These are phyloP conservation scores for Penicillium corylophilum DNA, from an alignment of 2,329 filamentous ascomycete genomes.

Conservation along the genomic window DNA sequence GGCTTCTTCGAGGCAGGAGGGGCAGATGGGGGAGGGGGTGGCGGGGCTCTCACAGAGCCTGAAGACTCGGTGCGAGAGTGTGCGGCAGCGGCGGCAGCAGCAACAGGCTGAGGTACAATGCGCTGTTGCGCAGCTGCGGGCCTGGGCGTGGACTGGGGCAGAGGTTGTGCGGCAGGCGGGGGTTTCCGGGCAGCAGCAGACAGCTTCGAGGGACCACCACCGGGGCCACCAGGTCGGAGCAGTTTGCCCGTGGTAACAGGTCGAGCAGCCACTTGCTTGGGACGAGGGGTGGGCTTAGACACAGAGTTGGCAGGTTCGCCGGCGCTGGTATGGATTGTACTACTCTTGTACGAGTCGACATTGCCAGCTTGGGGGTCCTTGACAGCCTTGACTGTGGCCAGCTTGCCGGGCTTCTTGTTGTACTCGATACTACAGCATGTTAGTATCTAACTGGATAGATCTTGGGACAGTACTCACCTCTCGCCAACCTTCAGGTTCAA, in stretches of 20 bases:
- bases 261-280: conserved; percentile 79
- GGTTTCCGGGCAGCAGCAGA: conserved; percentile 42
- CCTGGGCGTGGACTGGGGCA: conserved; percentile 32
- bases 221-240: conserved; percentile 84
- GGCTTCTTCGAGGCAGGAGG: conserved; percentile 65
- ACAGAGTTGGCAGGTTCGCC: conserved; percentile 81
- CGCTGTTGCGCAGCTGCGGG: conserved; percentile 37
- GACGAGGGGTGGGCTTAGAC: conserved; percentile 81
- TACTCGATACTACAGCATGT: conserved; percentile 68
- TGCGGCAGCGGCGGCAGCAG: conserved; percentile 38
- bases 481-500: conserved; percentile 82
- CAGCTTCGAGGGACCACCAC: conserved; percentile 73
- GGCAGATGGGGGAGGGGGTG: conserved; percentile 65
- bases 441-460: neutral
- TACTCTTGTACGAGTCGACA: conserved; percentile 90
- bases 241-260: conserved; percentile 93
- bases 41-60: conserved; percentile 63
- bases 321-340: conserved; percentile 78
- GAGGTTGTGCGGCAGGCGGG: conserved; percentile 38
- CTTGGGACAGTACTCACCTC: conserved; percentile 42
- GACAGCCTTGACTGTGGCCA: conserved; percentile 80
- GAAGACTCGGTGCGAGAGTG: conserved; percentile 52
- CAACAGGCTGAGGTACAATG: conserved; percentile 49
- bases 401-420: conserved; percentile 95
- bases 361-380: conserved; percentile 74